Evolutionary conservation across 371 early-diverging fungal genomes (phyloP).

Genomic region (Spiromyces aspiralis): DNA sequence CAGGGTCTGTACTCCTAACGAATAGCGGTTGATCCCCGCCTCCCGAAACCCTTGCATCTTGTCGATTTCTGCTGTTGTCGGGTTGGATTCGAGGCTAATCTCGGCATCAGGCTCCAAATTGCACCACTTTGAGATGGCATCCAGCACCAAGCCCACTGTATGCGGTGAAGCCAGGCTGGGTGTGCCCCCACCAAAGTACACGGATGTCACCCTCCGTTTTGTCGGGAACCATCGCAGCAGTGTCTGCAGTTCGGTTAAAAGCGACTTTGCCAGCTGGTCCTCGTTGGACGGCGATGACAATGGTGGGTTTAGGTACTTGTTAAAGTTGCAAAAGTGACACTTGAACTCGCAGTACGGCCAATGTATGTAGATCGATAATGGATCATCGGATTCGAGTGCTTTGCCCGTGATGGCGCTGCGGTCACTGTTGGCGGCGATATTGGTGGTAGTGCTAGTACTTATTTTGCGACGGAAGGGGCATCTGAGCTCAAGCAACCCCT

Average conservation of each 20-base stretch:
- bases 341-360: conserved; percentile 76
- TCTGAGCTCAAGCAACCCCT: too few species aligned
- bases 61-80: conserved; percentile 13
- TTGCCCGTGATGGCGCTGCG: neutral
- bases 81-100: conserved; percentile 33
- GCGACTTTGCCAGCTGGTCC: conserved; percentile 34
- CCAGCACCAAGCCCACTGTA: conserved; percentile 16
- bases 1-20: conserved; percentile 64
- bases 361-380: conserved; percentile 59
- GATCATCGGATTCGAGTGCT: conserved; percentile 1
- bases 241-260: conserved; percentile 34
- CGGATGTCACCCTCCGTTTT: conserved; percentile 30
- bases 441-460: neutral
- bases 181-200: conserved; percentile 73
- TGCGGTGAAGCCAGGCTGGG: conserved; percentile 34
- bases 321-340: conserved; percentile 76
- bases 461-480: neutral
- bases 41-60: conserved; percentile 20
- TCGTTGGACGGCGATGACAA: conserved; percentile 32
- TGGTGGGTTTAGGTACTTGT: conserved; percentile 59
- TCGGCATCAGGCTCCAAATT: conserved; percentile 29
- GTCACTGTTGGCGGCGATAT: neutral
- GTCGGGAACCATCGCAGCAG: conserved; percentile 19
- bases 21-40: conserved; percentile 62
- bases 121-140: conserved; percentile 23